These are phyloP conservation scores for Falciphora oryzae DNA, from an alignment of 2,329 filamentous ascomycete genomes.

Conservation along the genomic window DNA sequence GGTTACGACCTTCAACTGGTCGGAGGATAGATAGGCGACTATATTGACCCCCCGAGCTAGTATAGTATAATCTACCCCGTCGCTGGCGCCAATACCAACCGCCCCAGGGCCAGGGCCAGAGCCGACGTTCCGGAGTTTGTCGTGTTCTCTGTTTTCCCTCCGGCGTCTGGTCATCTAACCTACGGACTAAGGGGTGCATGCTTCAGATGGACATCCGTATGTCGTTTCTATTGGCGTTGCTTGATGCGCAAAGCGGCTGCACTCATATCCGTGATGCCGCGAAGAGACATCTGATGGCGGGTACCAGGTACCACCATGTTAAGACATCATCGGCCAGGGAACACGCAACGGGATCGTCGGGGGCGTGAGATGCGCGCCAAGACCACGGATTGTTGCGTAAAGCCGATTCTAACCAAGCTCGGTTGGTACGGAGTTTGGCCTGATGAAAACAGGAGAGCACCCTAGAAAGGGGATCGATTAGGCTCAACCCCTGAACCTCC, in stretches of 20 bases:
- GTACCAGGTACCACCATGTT: background rate
- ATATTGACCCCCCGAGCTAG: background rate
- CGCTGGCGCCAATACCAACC: background rate
- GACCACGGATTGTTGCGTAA: background rate
- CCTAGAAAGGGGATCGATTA: background rate
- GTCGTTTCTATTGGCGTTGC: background rate
- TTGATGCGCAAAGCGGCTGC: background rate
- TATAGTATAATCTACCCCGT: too few relatives aligned
- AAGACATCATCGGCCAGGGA: background rate
- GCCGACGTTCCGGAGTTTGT: background rate
- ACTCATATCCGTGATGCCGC: background rate
- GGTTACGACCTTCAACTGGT: background rate
- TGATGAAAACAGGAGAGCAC: background rate
- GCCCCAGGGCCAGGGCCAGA: background rate
- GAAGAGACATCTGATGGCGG: background rate
- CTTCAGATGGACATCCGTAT: background rate
- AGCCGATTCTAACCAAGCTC: background rate
- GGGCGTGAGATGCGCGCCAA: background rate
- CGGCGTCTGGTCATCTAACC: background rate
- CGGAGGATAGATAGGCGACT: background rate
- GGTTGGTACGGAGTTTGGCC: background rate
- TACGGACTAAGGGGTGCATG: background rate
- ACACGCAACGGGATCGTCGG: background rate
- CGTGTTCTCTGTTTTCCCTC: background rate
- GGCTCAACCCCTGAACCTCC: background rate